Evolutionary conservation across 2,329 filamentous ascomycete species (phyloP), one percentile per base, ranked within the genome.

Genomic region (Monosporascus sp.): DNA sequence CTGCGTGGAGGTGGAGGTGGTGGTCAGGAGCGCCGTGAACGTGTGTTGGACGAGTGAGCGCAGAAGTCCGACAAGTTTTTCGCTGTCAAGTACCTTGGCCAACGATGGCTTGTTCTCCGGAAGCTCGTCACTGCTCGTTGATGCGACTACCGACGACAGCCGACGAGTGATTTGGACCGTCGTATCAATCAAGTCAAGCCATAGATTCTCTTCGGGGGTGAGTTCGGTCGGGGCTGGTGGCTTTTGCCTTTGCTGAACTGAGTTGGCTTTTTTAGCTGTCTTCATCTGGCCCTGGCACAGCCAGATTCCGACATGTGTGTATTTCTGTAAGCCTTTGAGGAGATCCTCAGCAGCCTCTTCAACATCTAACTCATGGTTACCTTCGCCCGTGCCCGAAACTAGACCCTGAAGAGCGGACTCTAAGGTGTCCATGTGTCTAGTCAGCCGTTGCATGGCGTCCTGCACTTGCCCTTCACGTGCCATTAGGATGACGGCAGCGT

Each of bases 271-370:
- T 54, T 74, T 78, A 6, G 76, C 71, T 0, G 80, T 81, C 64
- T 87, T 89, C 48, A 84, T 90, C 67, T 96, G 91, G 1, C 87
- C 85, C 70, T 95, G 90, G 63, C 94, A 97, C 14, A 99, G 77
- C 94, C 94, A 99, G 49, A 96, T 93, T 16, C 95, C 94, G 1
- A 99, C 90, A 59, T 91, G 87, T 1, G 87, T 85, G 71, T 96
- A 97, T 68, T 96, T 97, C 56, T 95, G 86, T 19, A 99, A 74
- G 1, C 87, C 85, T 53, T 84, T 82, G 4, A 96, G 77, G 1
- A 96, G 77, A 53, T 92, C 87, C 52, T 87, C 82, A 0, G 87
- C 83, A 0, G 88, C 82, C 57, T 87, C 83, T 55, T 85, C 81
- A 2, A 86, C 57, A 34, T 74, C 66, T 2, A 75, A 71, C 1